A percentile compares a stretch with the other conserved stretches of the same genome.
These are phyloP conservation scores for Niebla homalea DNA, from an alignment of 495 filamentous ascomycete species.

Conservation along the genomic window DNA sequence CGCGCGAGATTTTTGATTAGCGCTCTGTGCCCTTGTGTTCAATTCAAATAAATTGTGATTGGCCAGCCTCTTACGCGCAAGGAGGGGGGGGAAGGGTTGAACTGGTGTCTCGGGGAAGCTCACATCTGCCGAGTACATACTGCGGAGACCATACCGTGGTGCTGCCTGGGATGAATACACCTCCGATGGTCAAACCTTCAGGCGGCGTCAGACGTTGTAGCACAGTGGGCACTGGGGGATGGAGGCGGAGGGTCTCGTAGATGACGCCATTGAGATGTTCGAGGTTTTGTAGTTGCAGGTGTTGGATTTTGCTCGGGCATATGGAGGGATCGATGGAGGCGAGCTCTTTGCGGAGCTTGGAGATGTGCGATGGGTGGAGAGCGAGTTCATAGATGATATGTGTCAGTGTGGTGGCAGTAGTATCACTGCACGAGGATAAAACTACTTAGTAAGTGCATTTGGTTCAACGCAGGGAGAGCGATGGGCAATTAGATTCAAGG, in stretches of 20 bases:
- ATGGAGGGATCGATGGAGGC: too few relatives aligned
- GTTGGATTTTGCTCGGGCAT: too few relatives aligned
- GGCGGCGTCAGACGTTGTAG: constrained; percentile 29
- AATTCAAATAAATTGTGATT: too few relatives aligned
- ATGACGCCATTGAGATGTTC: constrained; percentile 34
- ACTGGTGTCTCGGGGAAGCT: constrained; percentile 1
- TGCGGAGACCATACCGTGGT: constrained; percentile 26
- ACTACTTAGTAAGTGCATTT: too few relatives aligned
- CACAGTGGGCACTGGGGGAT: constrained; percentile 25
- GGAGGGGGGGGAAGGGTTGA: too few relatives aligned
- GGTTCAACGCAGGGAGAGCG: too few relatives aligned
- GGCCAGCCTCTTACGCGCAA: too few relatives aligned
- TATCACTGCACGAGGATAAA: too few relatives aligned
- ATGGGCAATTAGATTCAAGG: too few relatives aligned
- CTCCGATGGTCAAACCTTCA: constrained; percentile 34
- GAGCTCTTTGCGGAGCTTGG: constrained; percentile 23
- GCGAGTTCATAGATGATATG: constrained; percentile 28
- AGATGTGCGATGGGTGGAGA: constrained; percentile 14
- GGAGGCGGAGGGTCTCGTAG: constrained; percentile 36
- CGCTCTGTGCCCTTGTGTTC: too few relatives aligned
- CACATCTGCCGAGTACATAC: constrained; percentile 25
- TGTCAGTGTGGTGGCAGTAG: constrained; percentile 26
- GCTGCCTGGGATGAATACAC: constrained; percentile 30
- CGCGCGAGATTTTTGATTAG: too few relatives aligned
- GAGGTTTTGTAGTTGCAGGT: constrained; percentile 15